phyloP scores from a whole-genome alignment of 208 protist species.

The Leptomonas pyrrhocoris region DNA sequence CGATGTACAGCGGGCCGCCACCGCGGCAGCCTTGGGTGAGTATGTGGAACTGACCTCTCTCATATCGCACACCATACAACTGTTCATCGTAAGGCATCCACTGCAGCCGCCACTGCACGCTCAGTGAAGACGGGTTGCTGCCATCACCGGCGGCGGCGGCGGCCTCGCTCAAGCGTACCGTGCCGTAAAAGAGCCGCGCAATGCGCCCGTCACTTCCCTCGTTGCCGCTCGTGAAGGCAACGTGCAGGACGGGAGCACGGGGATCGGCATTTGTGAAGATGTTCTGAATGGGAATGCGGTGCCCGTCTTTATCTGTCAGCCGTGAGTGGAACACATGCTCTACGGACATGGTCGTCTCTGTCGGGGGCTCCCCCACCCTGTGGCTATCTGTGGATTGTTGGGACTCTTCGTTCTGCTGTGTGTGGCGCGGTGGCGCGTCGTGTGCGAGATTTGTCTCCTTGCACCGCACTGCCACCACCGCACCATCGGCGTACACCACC shows the following conservation, averaged over 20 bases:
- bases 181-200: conserved; percentile 39
- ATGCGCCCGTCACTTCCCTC: not conserved
- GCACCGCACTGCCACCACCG: conserved; percentile 36
- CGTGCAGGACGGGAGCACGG: conserved; percentile 34
- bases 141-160: not conserved
- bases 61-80: conserved; percentile 49
- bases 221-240: conserved; percentile 21
- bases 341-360: not conserved
- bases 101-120: conserved; percentile 26
- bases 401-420: conserved; percentile 15
- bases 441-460: not conserved
- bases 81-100: conserved; percentile 31
- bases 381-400: too few species aligned
- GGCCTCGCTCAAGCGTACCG: conserved; percentile 13
- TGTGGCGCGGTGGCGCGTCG: not conserved
- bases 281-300: not conserved
- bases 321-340: conserved; percentile 11
- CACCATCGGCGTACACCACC: conserved; percentile 60
- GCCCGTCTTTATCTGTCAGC: not conserved
- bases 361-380: not conserved
- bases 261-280: conserved; percentile 30
- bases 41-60: conserved; percentile 51
- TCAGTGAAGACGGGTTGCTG: not conserved
- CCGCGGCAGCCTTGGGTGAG: conserved; percentile 59
- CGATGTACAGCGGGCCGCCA: conserved; percentile 51